A percentile compares a stretch with the other conserved stretches of the same genome.
Evolutionary conservation across 2,329 filamentous ascomycete genomes (phyloP).

Genomic region (Colletotrichum sansevieriae): DNA sequence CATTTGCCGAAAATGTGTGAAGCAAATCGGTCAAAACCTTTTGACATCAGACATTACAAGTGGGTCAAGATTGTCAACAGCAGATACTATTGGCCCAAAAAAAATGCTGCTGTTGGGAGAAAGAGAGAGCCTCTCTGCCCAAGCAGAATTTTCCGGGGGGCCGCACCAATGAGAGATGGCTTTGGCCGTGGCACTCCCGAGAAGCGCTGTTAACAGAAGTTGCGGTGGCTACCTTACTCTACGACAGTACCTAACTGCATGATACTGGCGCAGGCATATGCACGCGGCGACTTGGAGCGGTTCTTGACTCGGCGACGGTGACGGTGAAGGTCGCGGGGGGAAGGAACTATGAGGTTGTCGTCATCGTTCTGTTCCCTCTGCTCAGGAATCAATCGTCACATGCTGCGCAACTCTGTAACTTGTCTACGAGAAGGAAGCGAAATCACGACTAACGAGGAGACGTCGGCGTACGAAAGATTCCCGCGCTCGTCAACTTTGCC

Average conservation of each 20-base stretch:
- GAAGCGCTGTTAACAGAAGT: background rate
- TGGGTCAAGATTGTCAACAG: background rate
- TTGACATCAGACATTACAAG: background rate
- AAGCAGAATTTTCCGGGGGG: constrained; percentile 24
- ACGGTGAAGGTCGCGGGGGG: background rate
- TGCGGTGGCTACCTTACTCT: background rate
- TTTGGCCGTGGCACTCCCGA: constrained; percentile 6
- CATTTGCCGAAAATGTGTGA: background rate
- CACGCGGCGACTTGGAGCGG: constrained; percentile 17
- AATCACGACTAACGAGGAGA: too few relatives aligned
- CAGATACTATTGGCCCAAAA: too few relatives aligned
- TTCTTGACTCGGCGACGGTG: constrained; percentile 21
- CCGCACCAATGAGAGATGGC: constrained; percentile 14
- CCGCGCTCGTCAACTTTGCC: background rate
- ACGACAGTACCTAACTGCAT: too few relatives aligned
- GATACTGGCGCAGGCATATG: constrained; percentile 6
- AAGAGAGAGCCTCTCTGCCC: constrained; percentile 23
- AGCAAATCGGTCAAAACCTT: background rate
- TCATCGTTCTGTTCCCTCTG: constrained; percentile 10
- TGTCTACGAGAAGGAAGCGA: too few relatives aligned
- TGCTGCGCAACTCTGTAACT: background rate
- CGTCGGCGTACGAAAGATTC: too few relatives aligned
- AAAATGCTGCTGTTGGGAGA: background rate
- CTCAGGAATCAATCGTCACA: background rate
- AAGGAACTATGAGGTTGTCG: background rate